Conservation (phyloP, 2,329 filamentous ascomycete species). For the Albifimbria verrucaria region DNA sequence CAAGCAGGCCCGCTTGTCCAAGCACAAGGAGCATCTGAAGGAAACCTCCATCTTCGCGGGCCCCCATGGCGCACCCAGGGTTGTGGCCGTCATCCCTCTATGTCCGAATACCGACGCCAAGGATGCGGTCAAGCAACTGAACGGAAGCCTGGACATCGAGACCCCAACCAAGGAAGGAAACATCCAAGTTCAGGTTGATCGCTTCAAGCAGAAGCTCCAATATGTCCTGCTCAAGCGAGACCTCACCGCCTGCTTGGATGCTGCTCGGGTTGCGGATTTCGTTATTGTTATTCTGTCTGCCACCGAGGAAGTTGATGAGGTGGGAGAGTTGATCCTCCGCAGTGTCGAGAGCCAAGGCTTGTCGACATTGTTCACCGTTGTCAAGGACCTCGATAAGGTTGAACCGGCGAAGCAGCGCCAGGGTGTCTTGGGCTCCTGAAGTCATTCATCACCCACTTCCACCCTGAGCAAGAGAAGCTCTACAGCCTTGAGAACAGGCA, state of each 20-base stretch:
- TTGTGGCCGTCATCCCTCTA: constrained; percentile 84
- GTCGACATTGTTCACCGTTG: constrained; percentile 84
- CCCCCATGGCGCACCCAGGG: constrained; percentile 78
- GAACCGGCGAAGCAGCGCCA: constrained; percentile 76
- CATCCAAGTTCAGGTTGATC: constrained; percentile 69
- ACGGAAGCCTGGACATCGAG: constrained; percentile 75
- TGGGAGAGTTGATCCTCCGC: constrained; percentile 81
- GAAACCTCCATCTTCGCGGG: constrained; percentile 82
- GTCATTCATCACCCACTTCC: constrained; percentile 92
- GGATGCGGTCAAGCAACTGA: constrained; percentile 67
- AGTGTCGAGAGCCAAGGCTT: constrained; percentile 92
- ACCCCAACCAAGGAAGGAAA: constrained; percentile 57
- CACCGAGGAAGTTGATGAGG: constrained; percentile 75
- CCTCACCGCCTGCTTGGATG: constrained; percentile 75
- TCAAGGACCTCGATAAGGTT: constrained; percentile 74
- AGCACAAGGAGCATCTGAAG: constrained; percentile 78
- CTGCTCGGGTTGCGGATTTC: constrained; percentile 85
- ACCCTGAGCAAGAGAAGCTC: constrained; percentile 87
- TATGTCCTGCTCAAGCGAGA: constrained; percentile 76
- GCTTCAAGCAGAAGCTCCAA: constrained; percentile 93
- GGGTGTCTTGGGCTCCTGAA: constrained; percentile 80
- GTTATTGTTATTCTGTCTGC: constrained; percentile 83
- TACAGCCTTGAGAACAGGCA: constrained; percentile 85
- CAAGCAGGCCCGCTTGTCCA: constrained; percentile 81
- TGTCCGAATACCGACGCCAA: constrained; percentile 68